phyloP scores from a whole-genome alignment of 2,329 filamentous ascomycete genomes.

The Stromatinia cepivora region DNA sequence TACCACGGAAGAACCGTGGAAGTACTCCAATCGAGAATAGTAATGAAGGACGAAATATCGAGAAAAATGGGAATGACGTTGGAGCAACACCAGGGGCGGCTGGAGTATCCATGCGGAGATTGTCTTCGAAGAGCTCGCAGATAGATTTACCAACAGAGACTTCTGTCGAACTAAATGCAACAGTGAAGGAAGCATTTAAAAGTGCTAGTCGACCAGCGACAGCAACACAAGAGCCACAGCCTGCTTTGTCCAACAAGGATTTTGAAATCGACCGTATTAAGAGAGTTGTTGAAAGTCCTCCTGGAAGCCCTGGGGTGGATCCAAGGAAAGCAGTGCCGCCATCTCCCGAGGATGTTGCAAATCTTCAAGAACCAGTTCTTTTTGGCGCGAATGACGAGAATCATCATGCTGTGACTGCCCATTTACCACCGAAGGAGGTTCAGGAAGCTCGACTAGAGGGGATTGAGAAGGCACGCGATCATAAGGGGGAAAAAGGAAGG shows the following conservation, averaged over 20 bases:
- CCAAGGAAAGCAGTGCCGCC: slow-evolving; percentile 39
- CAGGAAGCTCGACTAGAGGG: slow-evolving; percentile 47
- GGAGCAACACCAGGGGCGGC: slow-evolving; percentile 21
- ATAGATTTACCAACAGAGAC: slow-evolving; percentile 35
- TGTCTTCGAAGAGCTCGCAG: slow-evolving; percentile 40
- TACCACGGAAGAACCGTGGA: slow-evolving; percentile 34
- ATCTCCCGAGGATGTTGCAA: slow-evolving; percentile 41
- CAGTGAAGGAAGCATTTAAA: slow-evolving; percentile 33
- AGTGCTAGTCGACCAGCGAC: slow-evolving; percentile 29
- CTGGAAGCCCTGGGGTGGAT: slow-evolving; percentile 40
- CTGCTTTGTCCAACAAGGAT: slow-evolving; percentile 25
- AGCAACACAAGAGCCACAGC: slow-evolving; percentile 21
- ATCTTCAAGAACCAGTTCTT: slow-evolving; percentile 36
- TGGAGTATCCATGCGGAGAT: slow-evolving; percentile 32
- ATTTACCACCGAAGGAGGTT: slow-evolving; percentile 51
- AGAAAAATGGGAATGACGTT: slow-evolving; percentile 24
- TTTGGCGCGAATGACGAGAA: slow-evolving; percentile 32
- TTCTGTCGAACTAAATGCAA: slow-evolving; percentile 31
- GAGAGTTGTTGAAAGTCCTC: slow-evolving; percentile 34
- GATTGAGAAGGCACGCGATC: slow-evolving; percentile 43
- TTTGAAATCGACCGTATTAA: slow-evolving; percentile 36
- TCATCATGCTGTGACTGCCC: slow-evolving; percentile 42
- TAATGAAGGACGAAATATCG: slow-evolving; percentile 28
- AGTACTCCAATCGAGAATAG: slow-evolving; percentile 32
- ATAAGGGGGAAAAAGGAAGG: slow-evolving; percentile 37